Conservation (phyloP, 2,329 filamentous ascomycete species). For the Mycosphaerella sp. region DNA sequence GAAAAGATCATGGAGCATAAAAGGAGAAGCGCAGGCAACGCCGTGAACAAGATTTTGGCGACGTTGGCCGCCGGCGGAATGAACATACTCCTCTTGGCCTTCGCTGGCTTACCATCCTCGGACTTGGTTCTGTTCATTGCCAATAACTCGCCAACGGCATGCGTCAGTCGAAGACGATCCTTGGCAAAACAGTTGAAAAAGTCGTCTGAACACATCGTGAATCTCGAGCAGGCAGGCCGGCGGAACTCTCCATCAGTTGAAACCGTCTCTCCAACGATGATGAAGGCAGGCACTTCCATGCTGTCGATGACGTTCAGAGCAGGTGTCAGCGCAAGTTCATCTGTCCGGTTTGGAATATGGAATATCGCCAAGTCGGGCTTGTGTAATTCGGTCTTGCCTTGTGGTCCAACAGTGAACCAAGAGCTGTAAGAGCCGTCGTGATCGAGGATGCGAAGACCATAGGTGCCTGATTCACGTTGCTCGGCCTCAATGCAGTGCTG, state of each 20-base stretch:
- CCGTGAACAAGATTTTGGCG: background rate
- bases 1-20: background rate
- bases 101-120: background rate
- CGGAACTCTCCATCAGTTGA: background rate
- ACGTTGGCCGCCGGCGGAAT: background rate
- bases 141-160: background rate
- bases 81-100: background rate
- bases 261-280: background rate
- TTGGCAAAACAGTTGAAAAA: background rate
- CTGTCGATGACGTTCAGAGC: constrained; percentile 7
- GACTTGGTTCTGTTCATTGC: too few species aligned
- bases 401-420: background rate
- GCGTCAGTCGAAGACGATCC: background rate
- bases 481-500: constrained; percentile 22
- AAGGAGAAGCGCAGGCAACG: constrained; percentile 1
- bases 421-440: constrained; percentile 12
- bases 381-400: constrained; percentile 1
- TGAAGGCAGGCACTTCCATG: constrained; percentile 4
- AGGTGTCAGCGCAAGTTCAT: background rate
- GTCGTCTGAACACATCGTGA: background rate
- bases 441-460: constrained; percentile 15
- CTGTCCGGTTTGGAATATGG: constrained; percentile 5
- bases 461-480: constrained; percentile 1
- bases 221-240: background rate
- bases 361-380: constrained; percentile 18